These are phyloP conservation scores for Diphasiastrum complanatum DNA, from an alignment of 83 land plant genomes.

Conservation along the genomic window DNA sequence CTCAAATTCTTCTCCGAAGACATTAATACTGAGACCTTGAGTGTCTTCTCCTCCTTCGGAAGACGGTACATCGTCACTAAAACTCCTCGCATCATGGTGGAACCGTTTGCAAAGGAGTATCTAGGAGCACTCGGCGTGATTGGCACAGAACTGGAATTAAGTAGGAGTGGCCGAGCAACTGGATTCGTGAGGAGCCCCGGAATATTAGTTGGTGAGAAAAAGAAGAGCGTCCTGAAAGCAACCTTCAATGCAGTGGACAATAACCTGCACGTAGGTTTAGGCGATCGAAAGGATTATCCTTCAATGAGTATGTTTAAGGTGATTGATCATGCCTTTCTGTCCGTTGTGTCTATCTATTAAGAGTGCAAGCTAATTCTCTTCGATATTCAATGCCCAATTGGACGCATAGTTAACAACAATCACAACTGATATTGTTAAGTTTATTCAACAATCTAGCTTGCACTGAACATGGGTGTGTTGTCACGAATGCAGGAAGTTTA, in stretches of 20 bases:
- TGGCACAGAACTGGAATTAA: neutral
- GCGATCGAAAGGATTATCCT: conserved; percentile 4
- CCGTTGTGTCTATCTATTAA: too few relatives aligned
- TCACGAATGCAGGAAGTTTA: neutral
- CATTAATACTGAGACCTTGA: neutral
- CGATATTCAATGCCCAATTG: too few relatives aligned
- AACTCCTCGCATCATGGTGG: conserved; percentile 1
- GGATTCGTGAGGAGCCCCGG: neutral
- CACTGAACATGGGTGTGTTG: neutral
- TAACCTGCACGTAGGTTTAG: neutral
- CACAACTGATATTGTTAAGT: too few relatives aligned
- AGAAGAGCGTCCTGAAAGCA: neutral
- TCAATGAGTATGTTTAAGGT: neutral
- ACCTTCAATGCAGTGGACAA: neutral
- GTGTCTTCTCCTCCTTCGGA: conserved; percentile 3
- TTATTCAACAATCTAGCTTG: too few relatives aligned
- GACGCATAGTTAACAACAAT: too few relatives aligned
- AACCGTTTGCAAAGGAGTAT: conserved; percentile 5
- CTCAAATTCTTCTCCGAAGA: neutral
- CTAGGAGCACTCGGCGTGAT: neutral
- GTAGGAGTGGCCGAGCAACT: conserved; percentile 1
- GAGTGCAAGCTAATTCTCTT: too few relatives aligned
- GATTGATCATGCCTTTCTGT: neutral
- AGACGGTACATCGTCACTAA: neutral
- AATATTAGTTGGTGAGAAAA: neutral